Evolutionary conservation across 331 rosid species (phyloP).

Genomic region (Spiraea crenata): DNA sequence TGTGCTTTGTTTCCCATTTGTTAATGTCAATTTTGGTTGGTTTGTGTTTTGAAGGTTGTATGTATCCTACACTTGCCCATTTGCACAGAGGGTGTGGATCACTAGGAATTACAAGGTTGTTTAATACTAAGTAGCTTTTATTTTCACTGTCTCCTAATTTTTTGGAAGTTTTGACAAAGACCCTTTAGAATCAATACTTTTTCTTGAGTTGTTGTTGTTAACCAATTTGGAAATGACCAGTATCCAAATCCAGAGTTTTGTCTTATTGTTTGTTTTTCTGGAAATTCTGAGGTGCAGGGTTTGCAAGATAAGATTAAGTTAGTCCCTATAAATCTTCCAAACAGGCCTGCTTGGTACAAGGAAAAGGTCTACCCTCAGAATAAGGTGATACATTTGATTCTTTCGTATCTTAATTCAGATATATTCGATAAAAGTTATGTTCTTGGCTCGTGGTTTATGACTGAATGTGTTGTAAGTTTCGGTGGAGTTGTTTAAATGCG

Average conservation of each 20-base stretch:
- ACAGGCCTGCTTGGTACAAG: constrained; percentile 45
- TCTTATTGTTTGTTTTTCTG: neutral
- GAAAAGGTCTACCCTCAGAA: constrained; percentile 59
- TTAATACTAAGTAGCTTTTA: neutral
- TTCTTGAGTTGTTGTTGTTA: neutral
- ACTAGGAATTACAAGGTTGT: constrained; percentile 21
- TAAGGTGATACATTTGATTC: constrained; percentile 40
- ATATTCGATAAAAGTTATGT: neutral
- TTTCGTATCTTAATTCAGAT: no score
- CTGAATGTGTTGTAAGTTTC: neutral
- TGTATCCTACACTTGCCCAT: constrained; percentile 15
- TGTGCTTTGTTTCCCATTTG: neutral
- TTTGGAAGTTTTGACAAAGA: no score
- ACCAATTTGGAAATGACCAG: neutral
- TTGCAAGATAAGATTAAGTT: constrained; percentile 37
- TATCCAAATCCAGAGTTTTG: neutral
- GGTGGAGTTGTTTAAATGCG: constrained; percentile 10
- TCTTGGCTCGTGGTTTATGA: neutral
- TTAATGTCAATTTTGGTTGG: neutral
- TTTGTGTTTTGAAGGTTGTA: constrained; percentile 24
- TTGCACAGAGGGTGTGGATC: constrained; percentile 27
- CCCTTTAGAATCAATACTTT: no score
- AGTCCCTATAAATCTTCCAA: constrained; percentile 26
- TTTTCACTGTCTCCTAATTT: no score
- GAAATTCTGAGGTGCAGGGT: constrained; percentile 25